phyloP scores from a whole-genome alignment of 2,329 filamentous ascomycete species.

The Claviceps sp. region DNA sequence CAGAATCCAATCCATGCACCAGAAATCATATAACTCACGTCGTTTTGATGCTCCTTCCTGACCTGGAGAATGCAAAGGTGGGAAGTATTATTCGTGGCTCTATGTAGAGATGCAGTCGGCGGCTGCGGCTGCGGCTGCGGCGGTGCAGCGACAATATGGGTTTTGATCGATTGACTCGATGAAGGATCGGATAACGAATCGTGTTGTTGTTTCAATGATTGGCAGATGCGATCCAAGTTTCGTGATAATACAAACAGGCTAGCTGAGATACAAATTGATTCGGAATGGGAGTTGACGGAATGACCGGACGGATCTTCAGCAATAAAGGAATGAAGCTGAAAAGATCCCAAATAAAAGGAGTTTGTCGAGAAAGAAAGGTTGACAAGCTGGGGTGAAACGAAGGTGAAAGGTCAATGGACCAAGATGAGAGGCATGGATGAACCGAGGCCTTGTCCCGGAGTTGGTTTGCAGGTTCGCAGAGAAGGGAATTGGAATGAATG shows the following conservation, averaged over 20 bases:
- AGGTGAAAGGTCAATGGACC: background rate
- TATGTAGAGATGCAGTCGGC: background rate
- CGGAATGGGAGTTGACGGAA: conserved; percentile 10
- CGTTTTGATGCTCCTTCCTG: background rate
- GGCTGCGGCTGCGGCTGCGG: background rate
- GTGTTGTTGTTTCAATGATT: background rate
- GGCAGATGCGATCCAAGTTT: background rate
- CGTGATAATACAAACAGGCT: background rate
- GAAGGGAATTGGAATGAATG: background rate
- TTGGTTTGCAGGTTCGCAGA: background rate
- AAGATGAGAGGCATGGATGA: background rate
- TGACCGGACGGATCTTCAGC: conserved; percentile 27
- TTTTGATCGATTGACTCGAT: background rate
- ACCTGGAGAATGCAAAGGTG: background rate
- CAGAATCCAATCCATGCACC: background rate
- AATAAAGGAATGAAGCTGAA: conserved; percentile 18
- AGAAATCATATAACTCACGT: conserved; percentile 1
- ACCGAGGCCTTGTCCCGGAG: background rate
- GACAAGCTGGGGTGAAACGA: conserved; percentile 1
- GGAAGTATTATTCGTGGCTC: background rate
- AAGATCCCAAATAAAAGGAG: conserved; percentile 1
- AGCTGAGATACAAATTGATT: conserved; percentile 1
- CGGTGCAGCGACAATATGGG: background rate
- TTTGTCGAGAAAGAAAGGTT: background rate
- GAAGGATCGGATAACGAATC: background rate